phyloP scores from a whole-genome alignment of 148 eudicot genomes.

The Arbutus unedo region DNA sequence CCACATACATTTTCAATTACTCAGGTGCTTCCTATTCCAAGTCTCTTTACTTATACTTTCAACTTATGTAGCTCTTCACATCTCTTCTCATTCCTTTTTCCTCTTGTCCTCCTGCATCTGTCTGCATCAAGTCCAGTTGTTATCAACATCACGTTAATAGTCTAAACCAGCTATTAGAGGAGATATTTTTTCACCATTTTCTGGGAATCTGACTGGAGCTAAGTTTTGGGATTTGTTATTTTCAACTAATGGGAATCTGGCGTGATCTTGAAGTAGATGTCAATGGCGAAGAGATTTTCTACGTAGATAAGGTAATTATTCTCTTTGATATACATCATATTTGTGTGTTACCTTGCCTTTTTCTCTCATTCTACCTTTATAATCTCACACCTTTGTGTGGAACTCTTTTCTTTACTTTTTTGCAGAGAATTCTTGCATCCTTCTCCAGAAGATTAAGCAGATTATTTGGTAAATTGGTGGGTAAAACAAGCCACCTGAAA shows the following conservation, averaged over 20 bases:
- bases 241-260: slow-evolving; percentile 17
- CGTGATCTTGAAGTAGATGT: slow-evolving; percentile 46
- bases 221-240: background rate
- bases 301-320: slow-evolving; percentile 31
- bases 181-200: background rate
- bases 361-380: background rate
- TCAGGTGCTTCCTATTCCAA: slow-evolving; percentile 12
- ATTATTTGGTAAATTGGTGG: slow-evolving; percentile 21
- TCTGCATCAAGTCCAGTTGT: background rate
- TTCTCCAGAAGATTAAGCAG: slow-evolving; percentile 37
- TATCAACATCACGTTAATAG: background rate
- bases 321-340: background rate
- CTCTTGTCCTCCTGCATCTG: background rate
- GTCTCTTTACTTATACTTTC: background rate
- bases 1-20: slow-evolving; percentile 7
- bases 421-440: slow-evolving; percentile 42
- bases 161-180: background rate
- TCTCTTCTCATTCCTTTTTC: background rate
- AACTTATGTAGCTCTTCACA: slow-evolving; percentile 21
- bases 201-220: slow-evolving; percentile 3
- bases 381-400: background rate
- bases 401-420: background rate
- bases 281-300: slow-evolving; percentile 40
- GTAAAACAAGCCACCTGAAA: slow-evolving; percentile 13
- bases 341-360: background rate